Evolutionary conservation across 805 yeast species (phyloP), one percentile per base, ranked within the genome.

Genomic region (Ogataea salicorniae): DNA sequence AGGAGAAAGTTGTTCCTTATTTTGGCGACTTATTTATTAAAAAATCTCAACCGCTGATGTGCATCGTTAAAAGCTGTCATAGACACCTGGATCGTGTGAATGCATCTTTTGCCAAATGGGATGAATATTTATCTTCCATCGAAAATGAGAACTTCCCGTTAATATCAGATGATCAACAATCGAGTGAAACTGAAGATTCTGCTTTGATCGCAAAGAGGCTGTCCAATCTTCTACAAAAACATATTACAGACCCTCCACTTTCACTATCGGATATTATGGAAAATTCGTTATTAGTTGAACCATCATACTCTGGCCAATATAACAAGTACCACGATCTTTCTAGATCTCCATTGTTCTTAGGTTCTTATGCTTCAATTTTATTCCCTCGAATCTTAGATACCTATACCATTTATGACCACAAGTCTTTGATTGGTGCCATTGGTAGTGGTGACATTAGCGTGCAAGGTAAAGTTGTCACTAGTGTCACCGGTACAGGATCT

Each of bases 91-190:
- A 78, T 55, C 75, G 87, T 43, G 80, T 90, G 4, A 75, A 79
- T 48, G 81, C 83, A 45, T 84, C 95, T 0, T 81, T 89, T 58
- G 79, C 75, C 47, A 80, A 94, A 60, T 92, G 98, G 98, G 79
- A 82, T 53, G 87, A 80, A 38, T 87, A 85, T 62, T 65, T 84
- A 40, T 65, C 68, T 17, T 71, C 71, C 41, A 72, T 81, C 36
- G 60, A 69, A 17, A 76, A 81, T 54, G 70, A 70, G 34, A 68
- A 67, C 13, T 26, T 26, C 13, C 68, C 67, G 23, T 61, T 70
- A 26, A 26, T 7, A 20, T 39, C 46, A 2, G 20, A 46, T 17
- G 48, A 47, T 22, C 11, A 2, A 17, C 23, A 54, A 8, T 17
- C 36, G 3, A 33, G 33, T 20, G 23, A 41, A 3, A 55, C 53